Conservation (phyloP, 2,329 filamentous ascomycete genomes). For the Fusarium multiceps region DNA sequence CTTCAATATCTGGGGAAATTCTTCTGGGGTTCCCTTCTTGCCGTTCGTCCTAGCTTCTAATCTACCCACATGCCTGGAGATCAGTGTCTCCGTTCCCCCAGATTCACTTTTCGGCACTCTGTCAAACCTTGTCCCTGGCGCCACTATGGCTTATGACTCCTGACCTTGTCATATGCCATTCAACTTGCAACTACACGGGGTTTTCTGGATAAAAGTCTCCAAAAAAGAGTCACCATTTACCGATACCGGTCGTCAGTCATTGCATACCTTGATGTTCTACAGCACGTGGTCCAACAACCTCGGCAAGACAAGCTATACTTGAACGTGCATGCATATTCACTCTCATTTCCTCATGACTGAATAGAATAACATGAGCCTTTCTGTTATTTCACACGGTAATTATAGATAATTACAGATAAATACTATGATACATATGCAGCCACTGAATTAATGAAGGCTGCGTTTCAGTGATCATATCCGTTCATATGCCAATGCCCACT, state of each 20-base stretch:
- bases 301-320: slow-evolving; percentile 3
- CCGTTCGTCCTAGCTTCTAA: slow-evolving; percentile 44
- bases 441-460: background rate
- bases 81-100: slow-evolving; percentile 39
- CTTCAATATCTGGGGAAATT: slow-evolving; percentile 28
- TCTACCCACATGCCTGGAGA: slow-evolving; percentile 4
- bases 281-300: slow-evolving; percentile 28
- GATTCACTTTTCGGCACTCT: slow-evolving; percentile 16
- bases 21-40: background rate
- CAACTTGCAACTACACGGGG: slow-evolving; percentile 17
- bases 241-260: slow-evolving; percentile 36
- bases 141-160: slow-evolving; percentile 13
- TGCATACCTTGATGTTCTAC: slow-evolving; percentile 4
- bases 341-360: slow-evolving; percentile 7
- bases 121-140: slow-evolving; percentile 24
- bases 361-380: background rate
- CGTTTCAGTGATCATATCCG: background rate
- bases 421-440: slow-evolving; percentile 2
- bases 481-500: background rate
- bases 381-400: background rate
- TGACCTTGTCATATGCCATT: background rate
- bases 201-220: background rate
- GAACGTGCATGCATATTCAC: background rate
- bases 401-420: slow-evolving; percentile 7
- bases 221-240: slow-evolving; percentile 17